Evolutionary conservation across 139 green algal genomes (phyloP).

Genomic region (Closterium sp.): DNA sequence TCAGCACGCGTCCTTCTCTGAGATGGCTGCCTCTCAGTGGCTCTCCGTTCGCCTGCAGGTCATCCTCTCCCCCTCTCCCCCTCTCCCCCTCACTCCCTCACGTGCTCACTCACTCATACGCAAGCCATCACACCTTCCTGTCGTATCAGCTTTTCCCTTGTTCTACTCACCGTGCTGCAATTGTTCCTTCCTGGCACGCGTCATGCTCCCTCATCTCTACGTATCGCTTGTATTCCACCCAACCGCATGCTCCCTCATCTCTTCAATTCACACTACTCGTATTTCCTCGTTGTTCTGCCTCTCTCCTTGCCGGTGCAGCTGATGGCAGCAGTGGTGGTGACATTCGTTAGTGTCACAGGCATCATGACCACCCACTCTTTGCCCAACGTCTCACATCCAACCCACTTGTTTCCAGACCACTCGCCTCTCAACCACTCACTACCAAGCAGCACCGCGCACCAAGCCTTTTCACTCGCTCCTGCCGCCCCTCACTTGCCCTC

Average conservation of each 20-base stretch:
- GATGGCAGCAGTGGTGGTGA: constrained; percentile 69
- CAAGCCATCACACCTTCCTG: not conserved
- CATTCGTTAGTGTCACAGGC: constrained; percentile 52
- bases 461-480: too few species aligned
- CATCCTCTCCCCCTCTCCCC: not conserved
- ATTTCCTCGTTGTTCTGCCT: not conserved
- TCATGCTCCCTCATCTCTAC: too few species aligned
- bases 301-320: constrained; percentile 58
- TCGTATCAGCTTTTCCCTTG: not conserved
- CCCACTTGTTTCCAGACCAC: too few species aligned
- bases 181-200: too few species aligned
- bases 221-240: too few species aligned
- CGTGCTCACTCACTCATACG: not conserved
- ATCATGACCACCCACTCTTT: not conserved
- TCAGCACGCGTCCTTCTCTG: constrained; percentile 57
- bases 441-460: not conserved
- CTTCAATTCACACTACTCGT: not conserved
- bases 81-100: too few species aligned
- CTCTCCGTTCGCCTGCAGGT: constrained; percentile 66
- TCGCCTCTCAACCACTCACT: not conserved
- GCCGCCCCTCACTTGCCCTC: too few species aligned
- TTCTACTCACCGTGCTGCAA: not conserved
- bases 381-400: not conserved
- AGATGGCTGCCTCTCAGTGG: constrained; percentile 63
- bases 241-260: too few species aligned